Evolutionary conservation across 495 filamentous ascomycete genomes (phyloP).

Genomic region (Penicillium cinerascens): DNA sequence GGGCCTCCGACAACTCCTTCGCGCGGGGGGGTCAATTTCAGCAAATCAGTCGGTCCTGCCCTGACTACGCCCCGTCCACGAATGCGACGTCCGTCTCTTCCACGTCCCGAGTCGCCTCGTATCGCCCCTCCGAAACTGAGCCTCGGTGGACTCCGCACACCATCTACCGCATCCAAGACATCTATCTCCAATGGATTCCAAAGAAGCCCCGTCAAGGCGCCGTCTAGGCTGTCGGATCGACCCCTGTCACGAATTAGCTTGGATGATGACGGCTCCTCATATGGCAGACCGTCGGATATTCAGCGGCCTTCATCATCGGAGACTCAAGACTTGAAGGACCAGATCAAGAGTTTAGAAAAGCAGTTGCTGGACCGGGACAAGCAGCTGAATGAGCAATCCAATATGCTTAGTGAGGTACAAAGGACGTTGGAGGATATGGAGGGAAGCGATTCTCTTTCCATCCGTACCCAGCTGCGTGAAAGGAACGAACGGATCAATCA

Average conservation of each 20-base stretch:
- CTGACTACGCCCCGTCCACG: conserved; percentile 66
- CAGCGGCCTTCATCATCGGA: conserved; percentile 43
- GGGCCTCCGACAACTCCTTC: conserved; percentile 64
- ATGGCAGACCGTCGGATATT: conserved; percentile 43
- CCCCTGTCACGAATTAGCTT: conserved; percentile 42
- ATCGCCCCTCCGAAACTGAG: conserved; percentile 46
- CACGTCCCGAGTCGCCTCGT: conserved; percentile 77
- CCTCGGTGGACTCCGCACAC: conserved; percentile 53
- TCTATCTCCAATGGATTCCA: conserved; percentile 29
- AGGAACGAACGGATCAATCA: conserved; percentile 95
- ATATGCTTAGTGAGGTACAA: conserved; percentile 64
- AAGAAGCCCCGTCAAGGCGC: conserved; percentile 42
- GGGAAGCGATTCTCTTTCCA: conserved; percentile 69
- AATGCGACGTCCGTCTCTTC: conserved; percentile 62
- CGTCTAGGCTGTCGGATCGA: conserved; percentile 41
- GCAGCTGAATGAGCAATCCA: conserved; percentile 82
- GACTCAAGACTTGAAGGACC: conserved; percentile 54
- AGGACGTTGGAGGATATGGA: conserved; percentile 58
- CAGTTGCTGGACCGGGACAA: conserved; percentile 81
- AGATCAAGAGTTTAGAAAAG: conserved; percentile 58
- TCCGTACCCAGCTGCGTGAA: conserved; percentile 80
- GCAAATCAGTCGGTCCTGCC: conserved; percentile 80
- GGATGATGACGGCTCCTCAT: conserved; percentile 37
- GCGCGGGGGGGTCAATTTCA: conserved; percentile 59
- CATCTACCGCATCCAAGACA: conserved; percentile 32